Base-by-base conservation (phyloP, 306 rosid genomes). In the Cucumis cinereus region DNA sequence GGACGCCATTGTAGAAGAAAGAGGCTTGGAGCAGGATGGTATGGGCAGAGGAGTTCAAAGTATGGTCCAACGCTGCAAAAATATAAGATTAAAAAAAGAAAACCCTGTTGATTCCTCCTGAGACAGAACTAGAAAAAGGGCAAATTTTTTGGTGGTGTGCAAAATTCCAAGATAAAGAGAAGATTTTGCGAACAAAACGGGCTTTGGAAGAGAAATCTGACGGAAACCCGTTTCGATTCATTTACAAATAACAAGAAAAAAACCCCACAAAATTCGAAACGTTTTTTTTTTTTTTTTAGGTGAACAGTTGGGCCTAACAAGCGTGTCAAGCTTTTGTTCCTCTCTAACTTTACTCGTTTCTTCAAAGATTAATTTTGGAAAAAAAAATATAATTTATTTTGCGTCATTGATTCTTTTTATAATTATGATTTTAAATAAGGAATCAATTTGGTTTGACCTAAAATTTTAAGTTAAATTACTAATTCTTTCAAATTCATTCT, bases 291-390 rank as follows among this genome's bases (percentile, higher is more conserved):
- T n/a, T n/a, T 30, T 3, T 56, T 22, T 64, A 8, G 72, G 72
- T 64, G 16, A 38, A 64, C 72, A 19, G 72, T 38, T 64, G 72
- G 72, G 72, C 72, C 72, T 64, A 64, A 64, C 50, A 38, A 13
- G 22, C 72, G 72, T 64, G 28, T 64, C 52, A 10, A 19, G 28
- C 15, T 35, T 24, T 74, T 30, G 9, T 74, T 26, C 24, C 23
- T 62, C 70, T 33, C 20, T 30, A 6, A 6, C 68, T 26, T 24
- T 59, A 5, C 10, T 26, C 10, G 19, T 26, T 59, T 1, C 1
- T 13, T 26, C 24, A 2, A 20, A 9, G 4, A 7, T 24, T 35
- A 57, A n/a, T 22, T 10, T 57, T 57, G 35, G 17, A 26, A 12
- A 23, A 56, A 52, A 26, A 26, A 26, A 49, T 8, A 40, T 40